A percentile compares a stretch with the other conserved stretches of the same genome.
Conservation (phyloP, 2,329 filamentous ascomycete species). For the Pseudogymnoascus destructans region DNA sequence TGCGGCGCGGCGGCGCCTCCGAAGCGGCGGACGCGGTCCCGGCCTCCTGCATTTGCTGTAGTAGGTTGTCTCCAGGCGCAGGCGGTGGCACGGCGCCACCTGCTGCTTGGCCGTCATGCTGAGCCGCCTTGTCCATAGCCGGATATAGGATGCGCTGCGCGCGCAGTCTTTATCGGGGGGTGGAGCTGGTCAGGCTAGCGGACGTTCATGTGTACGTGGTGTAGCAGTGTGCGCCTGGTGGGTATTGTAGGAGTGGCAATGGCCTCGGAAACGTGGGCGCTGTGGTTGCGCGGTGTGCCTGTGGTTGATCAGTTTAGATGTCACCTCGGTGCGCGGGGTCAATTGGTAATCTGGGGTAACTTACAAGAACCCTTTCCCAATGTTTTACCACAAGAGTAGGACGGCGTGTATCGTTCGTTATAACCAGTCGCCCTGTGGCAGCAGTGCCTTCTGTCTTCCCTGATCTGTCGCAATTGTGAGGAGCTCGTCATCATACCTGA, state of each 20-base stretch:
- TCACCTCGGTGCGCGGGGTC: slow-evolving; percentile 5
- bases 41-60: neutral
- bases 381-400: neutral
- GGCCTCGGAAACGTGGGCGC: neutral
- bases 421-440: slow-evolving; percentile 8
- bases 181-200: neutral
- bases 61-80: neutral
- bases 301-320: neutral
- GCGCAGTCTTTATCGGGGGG: neutral
- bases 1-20: slow-evolving; percentile 46
- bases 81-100: slow-evolving; percentile 20
- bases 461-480: slow-evolving; percentile 5
- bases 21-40: slow-evolving; percentile 36
- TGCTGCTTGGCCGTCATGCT: slow-evolving; percentile 24
- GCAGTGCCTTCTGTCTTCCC: slow-evolving; percentile 4
- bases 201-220: slow-evolving; percentile 6
- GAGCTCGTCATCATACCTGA: slow-evolving; percentile 8
- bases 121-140: neutral
- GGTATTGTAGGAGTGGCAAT: neutral
- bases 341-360: slow-evolving; percentile 3
- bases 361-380: neutral
- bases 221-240: slow-evolving; percentile 1
- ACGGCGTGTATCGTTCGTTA: neutral
- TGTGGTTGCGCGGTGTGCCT: neutral
- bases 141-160: slow-evolving; percentile 2